Base-by-base conservation (phyloP, 2,329 filamentous ascomycete species). In the Penicillium sclerotiorum region DNA sequence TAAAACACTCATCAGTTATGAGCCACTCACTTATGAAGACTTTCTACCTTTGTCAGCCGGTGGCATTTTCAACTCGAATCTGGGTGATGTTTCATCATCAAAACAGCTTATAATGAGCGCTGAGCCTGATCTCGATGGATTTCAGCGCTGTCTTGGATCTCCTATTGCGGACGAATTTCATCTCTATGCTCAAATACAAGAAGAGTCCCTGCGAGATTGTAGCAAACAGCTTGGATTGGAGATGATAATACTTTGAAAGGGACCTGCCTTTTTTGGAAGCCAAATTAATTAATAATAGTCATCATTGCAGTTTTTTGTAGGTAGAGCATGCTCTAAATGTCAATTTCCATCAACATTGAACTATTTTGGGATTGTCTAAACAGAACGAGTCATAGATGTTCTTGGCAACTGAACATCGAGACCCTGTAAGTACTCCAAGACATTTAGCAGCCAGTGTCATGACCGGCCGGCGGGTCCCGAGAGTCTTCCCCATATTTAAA, bases 41-140 rank as follows among this genome's bases (percentile, higher is more conserved):
- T 82, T 81, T 40, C 63, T 82, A 4, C 79, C 79, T 0, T 61
- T 82, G 2, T 80, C 77, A 1, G 79, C 79, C 0, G 79, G 77
- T 0, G 78, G 78, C 0, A 81, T 81, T 32, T 79, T 80, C 52
- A 71, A 71, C 32, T 78, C 75, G 0, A 79, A 78, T 17, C 57
- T 77, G 1, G 57, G 57, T 2, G 55, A 39, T 8, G 41, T 44
- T 1, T 60, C 58, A 2, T 43, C 53, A 21, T 57, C 64, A 8
- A 59, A 57, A 23, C 55, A 59, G 41, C 44, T 64, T 8, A 59
- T 64, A 15, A 58, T 57, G 56, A 56, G 53, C 5, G 60, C 63
- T 1, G 62, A 62, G 25, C 52, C 62, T 12, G 62, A 66, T 25
- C 44, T 64, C 1, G 60, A 64, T 50, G 61, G 57, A 2, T 66